Evolutionary conservation across 108 stramenopile genomes (phyloP).

Genomic region (Pseudonitzschia multistriata): DNA sequence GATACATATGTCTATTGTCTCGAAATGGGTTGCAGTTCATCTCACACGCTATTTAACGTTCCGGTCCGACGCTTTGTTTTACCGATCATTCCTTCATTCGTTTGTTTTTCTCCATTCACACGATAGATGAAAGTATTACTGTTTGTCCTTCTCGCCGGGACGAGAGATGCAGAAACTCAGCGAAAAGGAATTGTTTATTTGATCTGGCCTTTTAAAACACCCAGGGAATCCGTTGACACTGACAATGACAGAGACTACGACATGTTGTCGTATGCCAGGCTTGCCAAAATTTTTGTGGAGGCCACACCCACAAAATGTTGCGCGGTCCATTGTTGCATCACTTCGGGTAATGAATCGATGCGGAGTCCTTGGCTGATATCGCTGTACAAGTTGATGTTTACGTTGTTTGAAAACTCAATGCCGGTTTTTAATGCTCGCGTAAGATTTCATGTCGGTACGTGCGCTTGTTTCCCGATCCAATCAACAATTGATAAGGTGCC

Average conservation of each 20-base stretch:
- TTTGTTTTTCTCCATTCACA: not conserved
- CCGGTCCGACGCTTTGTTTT: not conserved
- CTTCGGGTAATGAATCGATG: not conserved
- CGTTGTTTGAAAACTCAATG: not conserved
- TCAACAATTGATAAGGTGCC: too few species aligned
- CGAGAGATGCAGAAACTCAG: constrained; percentile 5
- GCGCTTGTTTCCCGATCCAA: too few species aligned
- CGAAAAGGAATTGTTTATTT: not conserved
- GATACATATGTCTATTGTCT: not conserved
- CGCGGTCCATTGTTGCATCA: not conserved
- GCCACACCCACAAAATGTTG: not conserved
- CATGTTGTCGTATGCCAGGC: too few species aligned
- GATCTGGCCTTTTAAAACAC: too few species aligned
- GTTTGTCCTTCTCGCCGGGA: not conserved
- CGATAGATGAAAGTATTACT: not conserved
- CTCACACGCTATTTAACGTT: not conserved
- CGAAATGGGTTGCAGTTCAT: not conserved
- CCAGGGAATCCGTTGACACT: too few species aligned
- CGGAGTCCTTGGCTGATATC: not conserved
- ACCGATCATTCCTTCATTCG: not conserved
- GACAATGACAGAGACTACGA: not conserved
- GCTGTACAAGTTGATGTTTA: not conserved
- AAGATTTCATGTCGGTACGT: not conserved
- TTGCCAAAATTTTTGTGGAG: not conserved
- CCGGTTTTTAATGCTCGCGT: not conserved